Evolutionary conservation across 768 basidiomycete species (phyloP).

Genomic region (Tricholoma hemisulphureum): DNA sequence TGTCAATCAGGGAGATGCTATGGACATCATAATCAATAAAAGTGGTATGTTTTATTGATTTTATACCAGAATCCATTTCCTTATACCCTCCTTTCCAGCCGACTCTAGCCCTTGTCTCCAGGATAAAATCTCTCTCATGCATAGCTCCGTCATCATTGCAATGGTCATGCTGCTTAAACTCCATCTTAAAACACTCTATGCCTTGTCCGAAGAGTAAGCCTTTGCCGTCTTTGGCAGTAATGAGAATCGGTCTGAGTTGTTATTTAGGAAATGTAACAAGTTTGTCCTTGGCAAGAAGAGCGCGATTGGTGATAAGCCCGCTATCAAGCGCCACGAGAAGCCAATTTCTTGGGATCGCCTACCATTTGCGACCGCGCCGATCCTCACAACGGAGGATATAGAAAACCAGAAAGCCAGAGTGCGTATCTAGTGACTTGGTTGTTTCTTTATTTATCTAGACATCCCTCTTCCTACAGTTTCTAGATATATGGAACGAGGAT

Average conservation of each 20-base stretch:
- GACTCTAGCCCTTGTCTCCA: conserved; percentile 6
- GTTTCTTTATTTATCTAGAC: background rate
- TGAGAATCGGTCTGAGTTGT: background rate
- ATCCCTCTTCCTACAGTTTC: conserved; percentile 45
- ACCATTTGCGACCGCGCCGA: conserved; percentile 59
- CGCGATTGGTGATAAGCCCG: conserved; percentile 81
- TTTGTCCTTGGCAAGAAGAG: conserved; percentile 89
- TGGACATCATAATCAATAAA: conserved; percentile 13
- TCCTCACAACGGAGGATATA: conserved; percentile 63
- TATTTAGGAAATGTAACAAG: conserved; percentile 82
- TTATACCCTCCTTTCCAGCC: conserved; percentile 4
- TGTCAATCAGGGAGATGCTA: conserved; percentile 13
- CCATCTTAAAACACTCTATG: conserved; percentile 80
- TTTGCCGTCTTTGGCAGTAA: background rate
- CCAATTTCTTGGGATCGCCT: conserved; percentile 74
- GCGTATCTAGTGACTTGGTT: conserved; percentile 22
- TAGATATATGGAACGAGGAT: conserved; percentile 81
- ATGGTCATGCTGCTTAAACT: conserved; percentile 86
- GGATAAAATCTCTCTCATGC: conserved; percentile 41
- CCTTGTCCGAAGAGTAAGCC: conserved; percentile 87
- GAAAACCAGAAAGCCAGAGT: conserved; percentile 64
- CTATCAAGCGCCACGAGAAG: conserved; percentile 56
- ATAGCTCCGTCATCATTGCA: conserved; percentile 74
- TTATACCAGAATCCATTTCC: background rate
- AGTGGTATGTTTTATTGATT: conserved; percentile 1